Base-by-base conservation (phyloP, 768 basidiomycete species). In the Boletellus ananas region DNA sequence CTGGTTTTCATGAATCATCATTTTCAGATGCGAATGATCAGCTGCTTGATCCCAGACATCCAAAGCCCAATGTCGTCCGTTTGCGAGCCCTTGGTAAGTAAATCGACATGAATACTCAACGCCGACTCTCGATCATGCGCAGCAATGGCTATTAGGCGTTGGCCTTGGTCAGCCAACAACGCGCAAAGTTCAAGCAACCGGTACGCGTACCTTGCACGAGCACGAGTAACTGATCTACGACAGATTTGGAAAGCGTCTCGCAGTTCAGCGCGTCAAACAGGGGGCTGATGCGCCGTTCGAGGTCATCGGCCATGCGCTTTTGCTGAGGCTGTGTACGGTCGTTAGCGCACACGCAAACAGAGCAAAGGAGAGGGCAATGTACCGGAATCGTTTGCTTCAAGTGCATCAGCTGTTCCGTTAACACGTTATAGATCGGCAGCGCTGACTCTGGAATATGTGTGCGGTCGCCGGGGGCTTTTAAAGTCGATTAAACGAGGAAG, bases 191-290 rank as follows among this genome's bases (percentile, higher is more conserved):
- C 35, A 25, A 37, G 35, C 14, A 29, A 21, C 35, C 23, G n/a
- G 5, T 1, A 60, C 75, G 29, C 59, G 37, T 54, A 94, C 93
- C 94, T 74, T 79, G 75, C 4, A 82, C 77, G 38, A 97, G 74
- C 36, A 83, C 79, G 18, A 81, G 61, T 27, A 96, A 71, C 56
- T 88, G 82, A 37, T 87, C 86, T 13, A 87, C 77, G 20, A 90
- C 83, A 11, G 78, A 66, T 51, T 74, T 72, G 13, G 90, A 85
- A 17, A 96, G 64, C 7, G 88, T 87, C 59, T 92, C 83, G 62
- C 90, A 93, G 67, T 97, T 96, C 58, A 97, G 70, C n/a, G 84
- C 85, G 63, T 96, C 94, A 60, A 94, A 96, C 39, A 97, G 69
- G 0, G 84, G 79, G 62, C 85, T 93, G 58, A 95, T 75, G 29